phyloP scores from a whole-genome alignment of 1,284 basidiomycete genomes.

The Hymenochaete sp. region DNA sequence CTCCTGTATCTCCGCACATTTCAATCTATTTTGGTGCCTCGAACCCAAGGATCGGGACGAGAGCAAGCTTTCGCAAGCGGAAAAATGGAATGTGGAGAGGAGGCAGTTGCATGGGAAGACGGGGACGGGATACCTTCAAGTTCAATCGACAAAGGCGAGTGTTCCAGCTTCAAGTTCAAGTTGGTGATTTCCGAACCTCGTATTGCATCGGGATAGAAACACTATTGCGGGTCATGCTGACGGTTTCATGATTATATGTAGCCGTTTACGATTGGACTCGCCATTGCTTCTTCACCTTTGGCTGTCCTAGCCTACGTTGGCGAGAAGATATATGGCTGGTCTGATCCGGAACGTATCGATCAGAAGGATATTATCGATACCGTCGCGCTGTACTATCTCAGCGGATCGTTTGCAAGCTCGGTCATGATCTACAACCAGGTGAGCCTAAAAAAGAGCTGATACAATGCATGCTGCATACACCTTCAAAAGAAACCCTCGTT shows the following conservation, averaged over 20 bases:
- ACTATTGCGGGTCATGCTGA: not conserved
- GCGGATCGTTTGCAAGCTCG: slow-evolving; percentile 19
- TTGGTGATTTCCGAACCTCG: not conserved
- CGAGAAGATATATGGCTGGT: slow-evolving; percentile 22
- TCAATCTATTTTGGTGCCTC: slow-evolving; percentile 20
- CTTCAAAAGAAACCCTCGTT: not conserved
- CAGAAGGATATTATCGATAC: slow-evolving; percentile 19
- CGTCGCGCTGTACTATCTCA: slow-evolving; percentile 22
- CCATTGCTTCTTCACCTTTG: slow-evolving; percentile 19
- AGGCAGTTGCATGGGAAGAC: slow-evolving; percentile 8
- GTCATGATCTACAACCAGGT: slow-evolving; percentile 22
- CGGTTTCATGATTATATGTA: not conserved
- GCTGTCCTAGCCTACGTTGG: slow-evolving; percentile 21
- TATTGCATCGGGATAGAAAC: no score
- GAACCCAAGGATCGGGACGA: slow-evolving; percentile 1
- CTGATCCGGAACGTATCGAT: slow-evolving; percentile 19
- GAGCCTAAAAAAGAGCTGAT: not conserved
- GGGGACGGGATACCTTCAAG: slow-evolving; percentile 18
- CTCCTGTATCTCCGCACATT: slow-evolving; percentile 15
- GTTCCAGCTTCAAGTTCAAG: not conserved
- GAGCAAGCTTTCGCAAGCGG: slow-evolving; percentile 11
- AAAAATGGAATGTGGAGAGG: slow-evolving; percentile 15
- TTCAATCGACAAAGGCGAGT: slow-evolving; percentile 19
- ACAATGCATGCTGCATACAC: not conserved
- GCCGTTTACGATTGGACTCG: slow-evolving; percentile 22